A percentile compares a stretch with the other conserved stretches of the same genome.
Evolutionary conservation across 768 basidiomycete species (phyloP).

Genomic region (Mycena polygramma): DNA sequence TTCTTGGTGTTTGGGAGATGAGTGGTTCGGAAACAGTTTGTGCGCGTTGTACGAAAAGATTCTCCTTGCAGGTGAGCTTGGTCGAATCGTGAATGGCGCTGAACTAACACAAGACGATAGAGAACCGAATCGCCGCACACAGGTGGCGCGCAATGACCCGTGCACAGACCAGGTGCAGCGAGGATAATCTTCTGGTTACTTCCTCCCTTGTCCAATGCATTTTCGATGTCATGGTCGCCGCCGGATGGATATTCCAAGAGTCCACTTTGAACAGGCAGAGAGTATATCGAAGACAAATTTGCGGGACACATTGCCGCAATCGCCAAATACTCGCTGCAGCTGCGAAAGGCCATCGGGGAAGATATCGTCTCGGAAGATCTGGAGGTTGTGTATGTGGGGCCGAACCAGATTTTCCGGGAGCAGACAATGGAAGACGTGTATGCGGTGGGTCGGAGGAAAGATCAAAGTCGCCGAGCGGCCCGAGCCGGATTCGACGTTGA

Average conservation of each 20-base stretch:
- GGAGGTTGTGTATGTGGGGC: background rate
- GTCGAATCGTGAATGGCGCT: background rate
- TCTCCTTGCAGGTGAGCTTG: background rate
- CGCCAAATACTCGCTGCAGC: constrained; percentile 4
- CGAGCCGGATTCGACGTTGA: background rate
- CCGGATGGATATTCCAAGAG: background rate
- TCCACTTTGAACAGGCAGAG: background rate
- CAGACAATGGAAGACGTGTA: constrained; percentile 3
- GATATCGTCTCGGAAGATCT: constrained; percentile 14
- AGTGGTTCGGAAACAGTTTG: background rate
- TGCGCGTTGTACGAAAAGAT: constrained; percentile 8
- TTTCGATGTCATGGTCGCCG: background rate
- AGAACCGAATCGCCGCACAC: background rate
- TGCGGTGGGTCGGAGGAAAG: background rate
- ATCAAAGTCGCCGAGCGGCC: background rate
- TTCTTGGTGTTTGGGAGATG: constrained; percentile 7
- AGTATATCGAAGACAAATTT: background rate
- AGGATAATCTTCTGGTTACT: background rate
- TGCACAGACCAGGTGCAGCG: background rate
- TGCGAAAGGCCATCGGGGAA: constrained; percentile 10
- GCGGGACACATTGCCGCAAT: constrained; percentile 4
- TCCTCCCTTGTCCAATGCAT: constrained; percentile 3
- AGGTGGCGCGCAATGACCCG: constrained; percentile 20
- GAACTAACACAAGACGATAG: background rate
- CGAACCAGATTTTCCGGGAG: background rate